Evolutionary conservation across 2,329 filamentous ascomycete species (phyloP), one percentile per base, ranked within the genome.

Genomic region (Stachybotrys chlorohalonatus): DNA sequence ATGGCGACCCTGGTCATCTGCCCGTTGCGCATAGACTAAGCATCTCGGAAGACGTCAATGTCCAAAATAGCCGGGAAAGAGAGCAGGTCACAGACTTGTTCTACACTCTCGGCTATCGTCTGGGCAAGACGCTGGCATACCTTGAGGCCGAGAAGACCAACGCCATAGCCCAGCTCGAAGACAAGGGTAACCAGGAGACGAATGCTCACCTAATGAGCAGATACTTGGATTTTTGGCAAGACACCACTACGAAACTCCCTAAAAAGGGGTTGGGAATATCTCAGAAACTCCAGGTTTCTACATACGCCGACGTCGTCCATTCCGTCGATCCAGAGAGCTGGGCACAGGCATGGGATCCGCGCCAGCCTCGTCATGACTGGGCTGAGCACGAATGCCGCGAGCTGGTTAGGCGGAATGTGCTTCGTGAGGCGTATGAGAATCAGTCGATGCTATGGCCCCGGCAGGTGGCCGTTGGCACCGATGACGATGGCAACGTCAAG

Each of bases 341-440:
- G 46, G 6, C 5, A 8, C 7, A 75, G 11, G 54, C 58, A 7
- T 62, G 63, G 31, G 68, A 67, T 15, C 66, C 73, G 17, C 66
- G 70, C 1, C 55, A 59, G 24, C 24, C 24, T 36, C 51, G 52
- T 17, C 57, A 59, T 36, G 52, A 53, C 31, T 32, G 55, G 7
- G 55, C 59, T 1, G 51, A 57, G 1, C 48, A 58, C 3, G 61
- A 7, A 63, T 64, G 55, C 17, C 48, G 32, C 47, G 52, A 60
- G 1, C 46, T 69, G 1, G 64, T 78, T 47, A 67, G 73, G 42
- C 62, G 65, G 49, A 67, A 65, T 0, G 65, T 81, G 49, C 66
- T 80, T 17, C 63, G 70, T 4, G 77, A 81, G 65, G 66, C 71
- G 24, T 66, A 70, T 47, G 63, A 68, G 54, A 78, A 77, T 56